These are phyloP conservation scores for Cicer yamashitae DNA, from an alignment of 306 rosid species.

Conservation along the genomic window DNA sequence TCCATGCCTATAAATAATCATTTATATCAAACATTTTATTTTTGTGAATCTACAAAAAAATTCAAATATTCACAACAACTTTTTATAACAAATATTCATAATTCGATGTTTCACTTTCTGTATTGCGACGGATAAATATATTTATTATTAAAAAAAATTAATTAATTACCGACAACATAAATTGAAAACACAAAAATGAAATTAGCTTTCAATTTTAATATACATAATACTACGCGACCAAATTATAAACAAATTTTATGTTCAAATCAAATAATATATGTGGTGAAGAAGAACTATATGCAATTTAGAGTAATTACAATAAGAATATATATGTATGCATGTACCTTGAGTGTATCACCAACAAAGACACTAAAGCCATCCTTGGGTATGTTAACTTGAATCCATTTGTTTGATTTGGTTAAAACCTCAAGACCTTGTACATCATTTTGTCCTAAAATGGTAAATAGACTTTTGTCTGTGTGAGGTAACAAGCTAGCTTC, in stretches of 20 bases:
- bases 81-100: too few relatives aligned
- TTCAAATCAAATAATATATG: too few relatives aligned
- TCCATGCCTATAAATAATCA: slow-evolving; percentile 60
- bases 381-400: slow-evolving; percentile 47
- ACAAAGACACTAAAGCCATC: slow-evolving; percentile 49
- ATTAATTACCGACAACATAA: too few relatives aligned
- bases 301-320: neutral
- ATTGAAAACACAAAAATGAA: too few relatives aligned
- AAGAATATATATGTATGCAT: neutral
- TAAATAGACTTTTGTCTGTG: slow-evolving; percentile 53
- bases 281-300: too few relatives aligned
- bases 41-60: neutral
- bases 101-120: too few relatives aligned
- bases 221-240: too few relatives aligned
- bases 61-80: too few relatives aligned
- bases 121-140: too few relatives aligned
- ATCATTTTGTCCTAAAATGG: slow-evolving; percentile 59
- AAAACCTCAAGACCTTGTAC: slow-evolving; percentile 62
- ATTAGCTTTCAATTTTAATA: too few relatives aligned
- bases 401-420: slow-evolving; percentile 62
- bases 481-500: slow-evolving; percentile 48
- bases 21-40: neutral
- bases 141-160: too few relatives aligned
- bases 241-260: too few relatives aligned
- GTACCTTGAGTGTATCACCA: slow-evolving; percentile 63